Evolutionary conservation across 768 basidiomycete species (phyloP), one percentile per base, ranked within the genome.

Genomic region (Calocybe gangraenosa): DNA sequence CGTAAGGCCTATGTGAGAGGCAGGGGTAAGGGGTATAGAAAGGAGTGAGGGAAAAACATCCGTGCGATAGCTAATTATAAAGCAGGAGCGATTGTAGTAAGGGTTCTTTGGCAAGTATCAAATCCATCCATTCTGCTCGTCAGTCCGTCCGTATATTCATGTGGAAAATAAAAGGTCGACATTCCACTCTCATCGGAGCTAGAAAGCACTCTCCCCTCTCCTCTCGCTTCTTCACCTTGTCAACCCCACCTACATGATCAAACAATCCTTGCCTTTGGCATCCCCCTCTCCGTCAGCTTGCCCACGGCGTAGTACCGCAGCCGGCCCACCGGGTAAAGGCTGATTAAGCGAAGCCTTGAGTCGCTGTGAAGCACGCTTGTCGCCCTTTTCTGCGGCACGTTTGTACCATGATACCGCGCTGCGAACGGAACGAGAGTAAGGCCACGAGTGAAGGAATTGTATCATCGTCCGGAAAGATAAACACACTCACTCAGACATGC

Each of bases 281-380:
- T 28, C 25, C 44, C 68, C 69, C 19, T 68, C 71, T 60, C 64
- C 64, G 30, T 59, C 51, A 4, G 58, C 59, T 19, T 50, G 58
- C 36, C 75, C 77, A 33, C 84, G 78, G 45, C 78, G 70, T 25
- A 87, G 65, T 8, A 87, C 77, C 4, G 84, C 70, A 25, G 76
- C 79, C 1, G 82, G 69, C 22, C 80, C 79, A 19, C 81, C 82
- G 3, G 82, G 78, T 49, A 78, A 61, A 5, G 79, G 76, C 42
- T 75, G 75, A 43, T 65, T 76, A 35, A 74, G 74, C 5, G 78
- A 72, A 9, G 79, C 72, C 58, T 78, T 83, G 11, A 98, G 69
- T 42, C 96, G 82, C 58, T 94, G 90, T 7, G 76, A 69, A 0
- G 96, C 93, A 47, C 96, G 89, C 62, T 91, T 95, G 67, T 99